phyloP scores from a whole-genome alignment of 2,329 filamentous ascomycete species.

The Exserohilum rostratum region DNA sequence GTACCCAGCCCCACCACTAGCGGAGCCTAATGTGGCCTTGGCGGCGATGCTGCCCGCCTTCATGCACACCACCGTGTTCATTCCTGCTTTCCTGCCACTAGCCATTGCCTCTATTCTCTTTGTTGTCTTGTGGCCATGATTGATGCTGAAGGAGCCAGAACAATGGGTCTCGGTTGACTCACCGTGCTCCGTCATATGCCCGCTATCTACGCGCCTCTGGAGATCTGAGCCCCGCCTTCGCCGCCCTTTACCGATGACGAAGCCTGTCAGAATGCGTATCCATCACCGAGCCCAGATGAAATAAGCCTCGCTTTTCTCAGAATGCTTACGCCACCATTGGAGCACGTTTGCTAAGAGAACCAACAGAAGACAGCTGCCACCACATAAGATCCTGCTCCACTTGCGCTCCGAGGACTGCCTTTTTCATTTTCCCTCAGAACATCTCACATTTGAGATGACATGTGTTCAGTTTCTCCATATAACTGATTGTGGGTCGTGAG shows the following conservation, averaged over 20 bases:
- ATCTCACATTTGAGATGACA: not conserved
- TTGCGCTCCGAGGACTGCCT: not conserved
- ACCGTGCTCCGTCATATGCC: conserved; percentile 4
- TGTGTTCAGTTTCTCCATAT: not conserved
- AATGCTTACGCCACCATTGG: not conserved
- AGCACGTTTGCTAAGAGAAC: not conserved
- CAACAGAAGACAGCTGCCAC: not conserved
- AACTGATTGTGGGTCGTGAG: not conserved
- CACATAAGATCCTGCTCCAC: not conserved
- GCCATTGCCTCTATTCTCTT: not conserved
- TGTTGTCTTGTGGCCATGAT: not conserved
- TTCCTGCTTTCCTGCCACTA: conserved; percentile 13
- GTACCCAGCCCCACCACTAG: conserved; percentile 19
- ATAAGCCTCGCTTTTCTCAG: not conserved
- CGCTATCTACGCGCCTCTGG: not conserved
- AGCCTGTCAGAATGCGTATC: not conserved
- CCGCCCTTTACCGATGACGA: conserved; percentile 3
- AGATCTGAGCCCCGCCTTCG: not conserved
- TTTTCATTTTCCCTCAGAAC: not conserved
- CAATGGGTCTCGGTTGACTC: conserved; percentile 8
- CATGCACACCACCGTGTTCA: conserved; percentile 26
- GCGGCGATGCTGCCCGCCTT: conserved; percentile 12
- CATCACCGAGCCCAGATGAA: not conserved
- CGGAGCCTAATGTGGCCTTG: conserved; percentile 11
- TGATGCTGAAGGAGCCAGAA: conserved; percentile 1